phyloP scores from a whole-genome alignment of 192 early-diverging fungal genomes.

The Diversispora epigaea region DNA sequence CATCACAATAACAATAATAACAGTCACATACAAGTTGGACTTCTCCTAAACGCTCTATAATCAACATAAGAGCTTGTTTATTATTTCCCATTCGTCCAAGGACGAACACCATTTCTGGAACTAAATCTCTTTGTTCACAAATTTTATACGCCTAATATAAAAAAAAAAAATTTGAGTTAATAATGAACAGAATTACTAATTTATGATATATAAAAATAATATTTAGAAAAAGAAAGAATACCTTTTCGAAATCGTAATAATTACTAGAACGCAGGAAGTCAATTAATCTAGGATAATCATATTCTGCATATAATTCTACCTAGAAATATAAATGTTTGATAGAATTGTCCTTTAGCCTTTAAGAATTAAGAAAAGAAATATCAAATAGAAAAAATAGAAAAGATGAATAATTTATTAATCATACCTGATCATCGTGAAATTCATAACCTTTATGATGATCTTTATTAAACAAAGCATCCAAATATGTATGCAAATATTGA shows the following conservation, averaged over 20 bases:
- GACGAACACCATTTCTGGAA: slow-evolving; percentile 97
- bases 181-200: neutral
- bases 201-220: neutral
- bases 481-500: slow-evolving; percentile 79
- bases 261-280: slow-evolving; percentile 83
- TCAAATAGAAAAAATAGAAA: neutral
- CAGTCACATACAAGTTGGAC: slow-evolving; percentile 69
- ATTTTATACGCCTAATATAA: slow-evolving; percentile 67
- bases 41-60: slow-evolving; percentile 87
- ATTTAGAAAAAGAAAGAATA: slow-evolving; percentile 19
- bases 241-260: slow-evolving; percentile 75
- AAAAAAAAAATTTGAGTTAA: neutral
- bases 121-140: slow-evolving; percentile 83
- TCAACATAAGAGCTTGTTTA: slow-evolving; percentile 86
- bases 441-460: slow-evolving; percentile 70
- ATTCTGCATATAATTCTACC: slow-evolving; percentile 92
- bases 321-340: neutral
- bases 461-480: slow-evolving; percentile 82
- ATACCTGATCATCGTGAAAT: slow-evolving; percentile 67
- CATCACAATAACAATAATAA: neutral
- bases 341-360: neutral
- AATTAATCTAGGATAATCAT: slow-evolving; percentile 69
- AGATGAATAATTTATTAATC: neutral
- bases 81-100: slow-evolving; percentile 98
- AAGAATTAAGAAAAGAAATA: neutral